Conservation (phyloP, 169 alveolate species). For the Eimeria tenella region DNA sequence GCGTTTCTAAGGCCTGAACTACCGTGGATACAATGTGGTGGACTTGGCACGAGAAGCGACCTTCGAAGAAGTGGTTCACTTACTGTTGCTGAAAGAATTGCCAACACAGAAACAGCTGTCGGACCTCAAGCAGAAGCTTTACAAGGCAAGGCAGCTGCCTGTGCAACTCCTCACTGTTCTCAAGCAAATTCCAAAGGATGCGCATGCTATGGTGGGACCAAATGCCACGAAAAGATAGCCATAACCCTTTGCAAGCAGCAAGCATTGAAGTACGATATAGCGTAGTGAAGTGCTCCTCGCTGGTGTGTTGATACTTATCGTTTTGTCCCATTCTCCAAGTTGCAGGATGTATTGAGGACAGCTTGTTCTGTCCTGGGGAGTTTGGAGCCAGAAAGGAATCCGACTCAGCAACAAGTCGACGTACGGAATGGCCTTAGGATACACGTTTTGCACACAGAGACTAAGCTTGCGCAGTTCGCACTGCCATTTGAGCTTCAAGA, state of each 20-base stretch:
- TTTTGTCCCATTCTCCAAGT: neutral
- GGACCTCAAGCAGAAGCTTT: constrained; percentile 77
- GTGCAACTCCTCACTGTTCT: constrained; percentile 80
- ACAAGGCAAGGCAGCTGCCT: constrained; percentile 83
- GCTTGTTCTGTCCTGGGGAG: constrained; percentile 78
- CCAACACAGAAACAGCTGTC: constrained; percentile 83
- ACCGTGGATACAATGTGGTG: constrained; percentile 88
- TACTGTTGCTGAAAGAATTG: constrained; percentile 82
- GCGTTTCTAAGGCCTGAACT: constrained; percentile 83
- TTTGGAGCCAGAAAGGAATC: constrained; percentile 76
- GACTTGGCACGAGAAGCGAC: constrained; percentile 86
- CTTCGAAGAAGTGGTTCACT: constrained; percentile 89
- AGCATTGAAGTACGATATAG: too few relatives aligned
- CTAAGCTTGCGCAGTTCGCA: neutral
- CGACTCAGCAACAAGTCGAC: constrained; percentile 65
- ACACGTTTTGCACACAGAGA: neutral
- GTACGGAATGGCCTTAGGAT: neutral
- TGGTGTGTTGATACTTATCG: neutral
- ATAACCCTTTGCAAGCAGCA: neutral
- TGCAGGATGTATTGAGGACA: constrained; percentile 82
- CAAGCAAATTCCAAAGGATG: constrained; percentile 84
- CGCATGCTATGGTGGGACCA: constrained; percentile 89
- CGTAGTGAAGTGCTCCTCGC: too few relatives aligned
- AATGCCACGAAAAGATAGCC: neutral
- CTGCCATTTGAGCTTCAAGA: neutral